Percentiles rank a stretch among this genome's conserved stretches.
phyloP scores from a whole-genome alignment of 1,284 basidiomycete genomes.

The Leccinum olivaceoglutinosum region DNA sequence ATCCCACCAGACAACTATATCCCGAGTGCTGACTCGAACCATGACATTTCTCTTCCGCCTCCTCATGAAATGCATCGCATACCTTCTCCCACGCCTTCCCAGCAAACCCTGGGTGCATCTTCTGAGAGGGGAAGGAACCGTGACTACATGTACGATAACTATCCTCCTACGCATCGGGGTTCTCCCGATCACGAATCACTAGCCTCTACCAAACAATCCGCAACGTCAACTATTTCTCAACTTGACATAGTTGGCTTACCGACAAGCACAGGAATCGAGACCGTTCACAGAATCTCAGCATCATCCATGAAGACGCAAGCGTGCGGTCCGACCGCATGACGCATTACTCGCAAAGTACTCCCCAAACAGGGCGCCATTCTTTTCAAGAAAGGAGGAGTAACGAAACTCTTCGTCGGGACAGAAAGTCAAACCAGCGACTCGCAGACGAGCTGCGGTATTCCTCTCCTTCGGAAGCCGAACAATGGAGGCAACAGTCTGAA shows the following conservation, averaged over 20 bases:
- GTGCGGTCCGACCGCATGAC: conserved; percentile 25
- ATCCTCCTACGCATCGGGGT: conserved; percentile 16
- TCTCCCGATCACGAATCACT: conserved; percentile 27
- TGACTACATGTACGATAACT: conserved; percentile 24
- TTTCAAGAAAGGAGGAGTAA: conserved; percentile 17
- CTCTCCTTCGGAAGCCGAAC: conserved; percentile 31
- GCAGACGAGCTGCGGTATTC: conserved; percentile 35
- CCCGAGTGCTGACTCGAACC: conserved; percentile 20
- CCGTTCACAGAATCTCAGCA: conserved; percentile 30
- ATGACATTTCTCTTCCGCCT: conserved; percentile 26
- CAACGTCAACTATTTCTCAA: conserved; percentile 34
- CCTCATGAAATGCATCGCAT: conserved; percentile 27
- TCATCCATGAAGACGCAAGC: conserved; percentile 37
- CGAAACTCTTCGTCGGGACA: conserved; percentile 19
- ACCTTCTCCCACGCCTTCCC: conserved; percentile 29
- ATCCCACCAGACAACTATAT: conserved; percentile 27
- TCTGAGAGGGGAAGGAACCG: conserved; percentile 20
- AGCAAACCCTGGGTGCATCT: conserved; percentile 14
- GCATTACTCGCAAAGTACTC: conserved; percentile 22
- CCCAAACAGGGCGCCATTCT: conserved; percentile 13
- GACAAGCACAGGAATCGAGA: conserved; percentile 19
- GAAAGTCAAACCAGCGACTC: conserved; percentile 20
- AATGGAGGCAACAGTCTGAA: conserved; percentile 32
- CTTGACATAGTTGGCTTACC: conserved; percentile 37
- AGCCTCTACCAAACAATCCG: conserved; percentile 27